phyloP scores from a whole-genome alignment of 1,139 yeast species.

The Saccharomycopsis crataegensis region DNA sequence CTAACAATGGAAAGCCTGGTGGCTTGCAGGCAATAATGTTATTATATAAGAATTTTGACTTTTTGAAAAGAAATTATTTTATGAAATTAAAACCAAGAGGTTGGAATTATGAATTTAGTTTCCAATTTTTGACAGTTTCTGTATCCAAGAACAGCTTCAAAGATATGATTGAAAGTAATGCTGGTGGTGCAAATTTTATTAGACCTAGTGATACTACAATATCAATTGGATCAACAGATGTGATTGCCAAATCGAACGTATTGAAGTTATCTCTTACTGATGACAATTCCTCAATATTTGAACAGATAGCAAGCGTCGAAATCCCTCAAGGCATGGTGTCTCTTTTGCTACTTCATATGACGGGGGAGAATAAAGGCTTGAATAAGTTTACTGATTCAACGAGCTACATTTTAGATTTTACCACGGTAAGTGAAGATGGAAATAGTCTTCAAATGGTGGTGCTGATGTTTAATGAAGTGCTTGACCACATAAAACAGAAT shows the following conservation, averaged over 20 bases:
- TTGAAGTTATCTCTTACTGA: background rate
- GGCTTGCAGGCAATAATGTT: background rate
- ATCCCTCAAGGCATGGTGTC: background rate
- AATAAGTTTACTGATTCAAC: conserved; percentile 2
- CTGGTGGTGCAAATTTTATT: background rate
- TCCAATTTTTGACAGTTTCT: conserved; percentile 9
- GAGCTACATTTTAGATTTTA: conserved; percentile 5
- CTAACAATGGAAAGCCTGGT: background rate
- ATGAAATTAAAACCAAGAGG: conserved; percentile 6
- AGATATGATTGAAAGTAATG: background rate
- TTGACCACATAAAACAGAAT: background rate
- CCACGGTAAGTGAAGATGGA: background rate
- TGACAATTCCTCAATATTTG: background rate
- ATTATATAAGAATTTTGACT: background rate
- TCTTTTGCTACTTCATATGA: conserved; percentile 6
- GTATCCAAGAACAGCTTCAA: conserved; percentile 1
- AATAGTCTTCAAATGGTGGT: background rate
- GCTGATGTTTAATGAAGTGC: background rate
- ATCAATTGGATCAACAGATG: conserved; percentile 6
- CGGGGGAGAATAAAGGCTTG: conserved; percentile 4
- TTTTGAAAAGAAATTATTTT: background rate
- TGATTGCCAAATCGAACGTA: background rate
- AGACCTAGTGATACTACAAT: background rate
- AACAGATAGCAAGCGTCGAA: background rate
- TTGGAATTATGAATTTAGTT: conserved; percentile 7